phyloP scores from a whole-genome alignment of 495 filamentous ascomycete species.

The Aspergillus asperescens region DNA sequence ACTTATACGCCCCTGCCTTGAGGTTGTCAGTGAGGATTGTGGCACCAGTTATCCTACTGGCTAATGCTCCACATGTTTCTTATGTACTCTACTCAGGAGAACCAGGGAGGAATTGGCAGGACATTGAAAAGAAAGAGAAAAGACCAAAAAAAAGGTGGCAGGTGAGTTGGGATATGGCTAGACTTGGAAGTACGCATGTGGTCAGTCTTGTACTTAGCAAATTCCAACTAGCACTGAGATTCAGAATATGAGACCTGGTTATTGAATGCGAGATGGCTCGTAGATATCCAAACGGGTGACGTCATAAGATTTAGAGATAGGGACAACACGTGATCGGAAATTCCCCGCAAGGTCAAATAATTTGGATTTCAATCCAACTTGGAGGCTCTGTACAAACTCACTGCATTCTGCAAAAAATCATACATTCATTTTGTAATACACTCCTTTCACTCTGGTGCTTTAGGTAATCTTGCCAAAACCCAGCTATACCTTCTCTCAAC shows the following conservation, averaged over 20 bases:
- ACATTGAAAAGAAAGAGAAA: too few relatives aligned
- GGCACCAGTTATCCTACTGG: too few relatives aligned
- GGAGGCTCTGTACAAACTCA: neutral
- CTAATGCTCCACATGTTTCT: too few relatives aligned
- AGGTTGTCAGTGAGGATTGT: neutral
- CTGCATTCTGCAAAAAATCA: neutral
- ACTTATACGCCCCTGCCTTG: slow-evolving; percentile 19
- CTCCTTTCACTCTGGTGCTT: neutral
- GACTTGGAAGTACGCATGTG: neutral
- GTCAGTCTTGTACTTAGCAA: neutral
- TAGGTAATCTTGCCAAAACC: neutral
- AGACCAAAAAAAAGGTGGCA: too few relatives aligned
- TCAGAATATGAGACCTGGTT: neutral
- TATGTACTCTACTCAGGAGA: neutral
- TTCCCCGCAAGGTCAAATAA: neutral
- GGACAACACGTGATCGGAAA: neutral
- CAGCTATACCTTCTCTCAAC: too few relatives aligned
- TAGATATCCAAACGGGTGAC: neutral
- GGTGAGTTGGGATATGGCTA: neutral
- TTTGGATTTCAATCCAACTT: neutral
- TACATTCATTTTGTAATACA: neutral
- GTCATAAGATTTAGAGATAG: neutral
- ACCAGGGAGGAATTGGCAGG: neutral
- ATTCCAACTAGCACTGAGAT: neutral
- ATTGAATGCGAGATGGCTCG: too few relatives aligned